Percentiles rank a stretch among this genome's conserved stretches.
Conservation (phyloP, 2,329 filamentous ascomycete species). For the Cordyceps cateniannulata region DNA sequence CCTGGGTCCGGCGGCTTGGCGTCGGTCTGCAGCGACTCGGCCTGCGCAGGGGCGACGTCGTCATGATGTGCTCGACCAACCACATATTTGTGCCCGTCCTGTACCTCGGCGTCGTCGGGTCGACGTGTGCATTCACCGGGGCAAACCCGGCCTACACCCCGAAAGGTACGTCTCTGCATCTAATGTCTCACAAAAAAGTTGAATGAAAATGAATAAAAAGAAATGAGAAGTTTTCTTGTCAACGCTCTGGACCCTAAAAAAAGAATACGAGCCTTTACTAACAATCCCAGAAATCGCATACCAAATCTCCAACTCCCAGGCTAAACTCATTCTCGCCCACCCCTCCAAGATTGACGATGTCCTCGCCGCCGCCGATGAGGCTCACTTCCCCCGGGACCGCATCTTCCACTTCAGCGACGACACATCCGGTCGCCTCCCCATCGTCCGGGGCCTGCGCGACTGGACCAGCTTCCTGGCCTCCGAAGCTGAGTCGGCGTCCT, state of each 20-base stretch:
- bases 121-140: conserved; percentile 47
- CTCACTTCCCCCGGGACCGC: conserved; percentile 31
- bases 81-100: conserved; percentile 49
- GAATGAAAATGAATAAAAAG: background rate
- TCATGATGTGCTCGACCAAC: conserved; percentile 48
- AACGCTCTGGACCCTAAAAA: too few species aligned
- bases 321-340: conserved; percentile 44
- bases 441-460: conserved; percentile 27
- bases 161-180: conserved; percentile 28
- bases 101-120: conserved; percentile 47
- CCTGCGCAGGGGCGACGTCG: conserved; percentile 41
- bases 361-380: conserved; percentile 35
- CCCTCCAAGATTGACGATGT: conserved; percentile 37
- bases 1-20: conserved; percentile 46
- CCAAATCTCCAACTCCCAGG: conserved; percentile 44
- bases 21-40: conserved; percentile 40
- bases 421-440: conserved; percentile 20
- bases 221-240: too few species aligned
- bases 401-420: conserved; percentile 45
- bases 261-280: too few species aligned
- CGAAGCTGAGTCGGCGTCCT: conserved; percentile 25
- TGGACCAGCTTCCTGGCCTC: conserved; percentile 35
- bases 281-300: conserved; percentile 39
- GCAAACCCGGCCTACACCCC: conserved; percentile 47
- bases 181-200: background rate